Evolutionary conservation across 257 asterid genomes (phyloP).

Genomic region (Leptodermis oblonga): DNA sequence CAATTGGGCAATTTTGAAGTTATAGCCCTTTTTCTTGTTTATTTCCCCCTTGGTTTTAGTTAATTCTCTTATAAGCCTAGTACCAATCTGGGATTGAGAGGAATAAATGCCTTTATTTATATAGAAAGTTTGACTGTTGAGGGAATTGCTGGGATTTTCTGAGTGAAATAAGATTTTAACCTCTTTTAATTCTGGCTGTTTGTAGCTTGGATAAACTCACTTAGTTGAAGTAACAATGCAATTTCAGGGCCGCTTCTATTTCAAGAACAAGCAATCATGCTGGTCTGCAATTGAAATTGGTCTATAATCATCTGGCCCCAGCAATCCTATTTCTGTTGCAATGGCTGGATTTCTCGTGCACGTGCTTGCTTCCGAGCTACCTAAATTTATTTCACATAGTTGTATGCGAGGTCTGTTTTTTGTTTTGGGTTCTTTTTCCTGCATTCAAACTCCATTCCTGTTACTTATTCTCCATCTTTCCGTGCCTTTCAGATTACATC

Average conservation of each 20-base stretch:
- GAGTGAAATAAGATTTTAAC: not conserved
- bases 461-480: slow-evolving; percentile 1
- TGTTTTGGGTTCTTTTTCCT: not conserved
- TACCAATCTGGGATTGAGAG: no score
- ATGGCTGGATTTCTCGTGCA: slow-evolving; percentile 77
- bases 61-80: no score
- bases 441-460: not conserved
- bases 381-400: slow-evolving; percentile 62
- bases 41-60: no score
- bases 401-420: slow-evolving; percentile 56
- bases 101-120: not conserved
- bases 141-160: no score
- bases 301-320: slow-evolving; percentile 67
- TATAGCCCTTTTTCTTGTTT: no score
- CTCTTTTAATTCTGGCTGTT: not conserved
- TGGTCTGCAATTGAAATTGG: slow-evolving; percentile 84
- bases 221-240: not conserved
- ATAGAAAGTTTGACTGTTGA: not conserved
- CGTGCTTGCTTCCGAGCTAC: slow-evolving; percentile 51
- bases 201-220: not conserved
- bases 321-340: slow-evolving; percentile 49
- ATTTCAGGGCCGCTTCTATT: slow-evolving; percentile 55
- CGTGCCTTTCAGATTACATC: slow-evolving; percentile 35
- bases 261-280: slow-evolving; percentile 43
- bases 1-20: not conserved